Conservation (phyloP, 1,284 basidiomycete species). For the Meripilus lineatus region DNA sequence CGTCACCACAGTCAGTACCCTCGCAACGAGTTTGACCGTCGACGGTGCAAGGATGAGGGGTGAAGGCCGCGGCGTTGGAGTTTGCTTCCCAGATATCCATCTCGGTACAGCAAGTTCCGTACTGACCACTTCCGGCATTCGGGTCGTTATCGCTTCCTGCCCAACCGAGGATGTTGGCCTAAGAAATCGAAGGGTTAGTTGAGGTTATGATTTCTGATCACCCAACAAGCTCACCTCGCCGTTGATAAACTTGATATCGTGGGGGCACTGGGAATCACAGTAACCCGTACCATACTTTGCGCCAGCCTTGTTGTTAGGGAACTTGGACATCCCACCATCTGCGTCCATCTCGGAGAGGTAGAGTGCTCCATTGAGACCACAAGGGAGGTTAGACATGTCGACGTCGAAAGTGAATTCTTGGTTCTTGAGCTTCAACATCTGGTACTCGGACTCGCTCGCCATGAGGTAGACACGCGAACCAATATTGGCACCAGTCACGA, state of each 20-base stretch:
- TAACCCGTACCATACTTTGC: conserved; percentile 35
- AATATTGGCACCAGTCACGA: conserved; percentile 33
- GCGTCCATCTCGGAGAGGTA: conserved; percentile 42
- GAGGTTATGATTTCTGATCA: conserved; percentile 5
- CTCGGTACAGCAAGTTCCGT: conserved; percentile 51
- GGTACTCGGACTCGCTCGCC: conserved; percentile 37
- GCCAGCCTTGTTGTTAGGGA: conserved; percentile 50
- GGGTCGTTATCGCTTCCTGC: conserved; percentile 23
- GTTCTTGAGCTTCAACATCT: conserved; percentile 48
- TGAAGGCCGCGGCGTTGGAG: conserved; percentile 42
- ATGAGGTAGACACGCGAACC: conserved; percentile 41
- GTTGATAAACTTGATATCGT: conserved; percentile 33
- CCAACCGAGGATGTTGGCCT: conserved; percentile 35
- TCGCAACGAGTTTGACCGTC: conserved; percentile 34
- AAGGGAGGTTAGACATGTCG: conserved; percentile 38
- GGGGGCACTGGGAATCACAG: conserved; percentile 31
- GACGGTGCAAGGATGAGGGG: conserved; percentile 45
- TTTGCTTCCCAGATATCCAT: conserved; percentile 62
- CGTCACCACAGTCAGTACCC: conserved; percentile 29
- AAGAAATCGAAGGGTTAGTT: conserved; percentile 10
- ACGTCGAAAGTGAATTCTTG: conserved; percentile 55
- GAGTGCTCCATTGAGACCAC: conserved; percentile 36
- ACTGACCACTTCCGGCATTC: conserved; percentile 35
- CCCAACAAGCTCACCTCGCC: conserved; percentile 34
- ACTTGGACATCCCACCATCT: conserved; percentile 48